Evolutionary conservation across 1,284 basidiomycete species (phyloP), one percentile per base, ranked within the genome.

Genomic region (Meira miltonrushii): DNA sequence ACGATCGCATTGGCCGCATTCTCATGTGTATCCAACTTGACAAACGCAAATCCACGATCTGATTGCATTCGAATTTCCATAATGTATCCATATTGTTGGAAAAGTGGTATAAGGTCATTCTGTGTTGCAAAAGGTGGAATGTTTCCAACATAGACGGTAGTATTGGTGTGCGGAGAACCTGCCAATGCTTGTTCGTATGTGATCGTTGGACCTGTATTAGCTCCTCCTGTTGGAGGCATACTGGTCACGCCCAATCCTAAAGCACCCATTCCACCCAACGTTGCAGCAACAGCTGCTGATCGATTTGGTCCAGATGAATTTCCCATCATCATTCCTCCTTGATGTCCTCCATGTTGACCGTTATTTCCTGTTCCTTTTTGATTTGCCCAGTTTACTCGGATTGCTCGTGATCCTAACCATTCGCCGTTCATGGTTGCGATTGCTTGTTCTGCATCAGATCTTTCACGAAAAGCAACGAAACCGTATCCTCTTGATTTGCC

Each of bases 321-420:
- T n/a, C 6, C 37, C 3, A n/a, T 7, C 39, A 46, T 19, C 39
- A 55, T 41, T 38, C 39, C 38, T 28, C 49, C 4, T 39, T 44
- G n/a, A 38, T 47, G 23, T 23, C 43, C 48, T 39, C 55, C 55
- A 39, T 38, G 47, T 39, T 49, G 44, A 38, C 33, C 38, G 43
- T 51, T 51, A 21, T 87, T 87, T 11, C 60, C 68, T 80, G 92
- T 89, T 23, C 91, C 95, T 83, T 97, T 97, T 81, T 93, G 93
- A 82, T 95, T 97, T 52, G 94, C 94, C 94, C 94, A 99, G 82
- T 99, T 98, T 80, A 98, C 93, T 65, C 94, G 88, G 75, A 99
- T 97, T 57, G 93, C 92, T 64, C 95, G 87, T 48, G 90, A 90
- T 53, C 94, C 94, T 44, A 99, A 85, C 92, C 92, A 98, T 83